Evolutionary conservation across 2,329 filamentous ascomycete genomes (phyloP).

Genomic region (Cytospora paraplurivora): DNA sequence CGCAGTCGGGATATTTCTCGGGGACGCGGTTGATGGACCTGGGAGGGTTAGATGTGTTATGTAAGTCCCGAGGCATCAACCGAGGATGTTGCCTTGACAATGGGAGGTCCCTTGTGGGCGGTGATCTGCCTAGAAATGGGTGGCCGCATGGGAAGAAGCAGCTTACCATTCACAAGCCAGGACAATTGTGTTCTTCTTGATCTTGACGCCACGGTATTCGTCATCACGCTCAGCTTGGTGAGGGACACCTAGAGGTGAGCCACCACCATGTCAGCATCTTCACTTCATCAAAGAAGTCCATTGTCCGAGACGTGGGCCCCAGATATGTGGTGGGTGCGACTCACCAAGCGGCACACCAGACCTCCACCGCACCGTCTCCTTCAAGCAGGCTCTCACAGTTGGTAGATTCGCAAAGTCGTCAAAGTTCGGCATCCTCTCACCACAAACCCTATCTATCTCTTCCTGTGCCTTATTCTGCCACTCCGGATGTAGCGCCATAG

Average conservation of each 20-base stretch:
- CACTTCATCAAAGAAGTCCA: background rate
- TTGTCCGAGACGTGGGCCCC: background rate
- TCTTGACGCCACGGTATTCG: slow-evolving; percentile 49
- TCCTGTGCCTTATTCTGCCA: slow-evolving; percentile 57
- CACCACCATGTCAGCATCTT: background rate
- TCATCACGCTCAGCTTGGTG: slow-evolving; percentile 52
- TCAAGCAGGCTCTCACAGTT: slow-evolving; percentile 56
- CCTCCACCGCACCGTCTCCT: slow-evolving; percentile 61
- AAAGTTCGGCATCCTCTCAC: slow-evolving; percentile 54
- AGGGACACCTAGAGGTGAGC: slow-evolving; percentile 45
- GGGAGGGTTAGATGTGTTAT: background rate
- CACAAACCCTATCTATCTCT: slow-evolving; percentile 59
- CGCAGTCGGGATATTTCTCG: slow-evolving; percentile 63
- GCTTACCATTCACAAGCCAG: slow-evolving; percentile 54
- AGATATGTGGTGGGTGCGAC: slow-evolving; percentile 24
- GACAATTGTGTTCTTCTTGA: slow-evolving; percentile 51
- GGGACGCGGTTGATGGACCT: slow-evolving; percentile 62
- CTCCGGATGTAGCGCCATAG: slow-evolving; percentile 54
- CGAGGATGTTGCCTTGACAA: background rate
- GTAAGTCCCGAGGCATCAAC: background rate
- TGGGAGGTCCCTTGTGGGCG: background rate
- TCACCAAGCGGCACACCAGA: slow-evolving; percentile 56
- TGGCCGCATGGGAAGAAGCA: background rate
- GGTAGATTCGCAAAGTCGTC: slow-evolving; percentile 54
- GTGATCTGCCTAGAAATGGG: background rate